Base-by-base conservation (phyloP, 139 green algal species). In the Trebouxia sp. region DNA sequence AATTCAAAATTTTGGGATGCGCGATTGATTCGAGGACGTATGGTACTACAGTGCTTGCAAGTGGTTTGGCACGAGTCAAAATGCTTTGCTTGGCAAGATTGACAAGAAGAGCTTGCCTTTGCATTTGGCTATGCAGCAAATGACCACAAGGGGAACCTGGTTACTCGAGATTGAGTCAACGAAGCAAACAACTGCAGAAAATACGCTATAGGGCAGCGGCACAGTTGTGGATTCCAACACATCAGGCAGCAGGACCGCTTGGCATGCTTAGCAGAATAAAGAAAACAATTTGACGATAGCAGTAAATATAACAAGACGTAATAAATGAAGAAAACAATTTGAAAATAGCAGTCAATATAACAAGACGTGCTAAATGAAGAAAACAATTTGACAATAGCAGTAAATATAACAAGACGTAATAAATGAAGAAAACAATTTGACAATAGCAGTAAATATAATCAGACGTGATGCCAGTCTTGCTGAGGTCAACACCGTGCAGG, bases 21-120 rank as follows among this genome's bases (percentile, higher is more conserved):
- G n/a, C n/a, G n/a, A n/a, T n/a, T n/a, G n/a, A n/a, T n/a, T n/a
- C n/a, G n/a, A n/a, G n/a, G n/a, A n/a, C n/a, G n/a, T n/a, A n/a
- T n/a, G n/a, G n/a, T n/a, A n/a, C n/a, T n/a, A n/a, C 4, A 65
- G 24, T 67, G 74, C 45, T 30, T 62, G 62, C 62, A 72, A n/a
- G 35, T 45, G 15, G 43, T 28, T 22, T 66, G n/a, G 17, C 26
- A 28, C 24, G 17, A n/a, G n/a, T n/a, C n/a, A n/a, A n/a, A n/a
- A n/a, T n/a, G n/a, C n/a, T n/a, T n/a, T n/a, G n/a, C n/a, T n/a
- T n/a, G n/a, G n/a, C n/a, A n/a, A n/a, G n/a, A n/a, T n/a, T n/a
- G n/a, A n/a, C n/a, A n/a, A n/a, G n/a, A n/a, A n/a, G n/a, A n/a
- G n/a, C n/a, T n/a, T n/a, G n/a, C n/a, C n/a, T n/a, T n/a, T 66